Percentiles rank a stretch among this genome's conserved stretches.
Conservation (phyloP, 2,329 filamentous ascomycete species). For the Thermothelomyces thermophilus region DNA sequence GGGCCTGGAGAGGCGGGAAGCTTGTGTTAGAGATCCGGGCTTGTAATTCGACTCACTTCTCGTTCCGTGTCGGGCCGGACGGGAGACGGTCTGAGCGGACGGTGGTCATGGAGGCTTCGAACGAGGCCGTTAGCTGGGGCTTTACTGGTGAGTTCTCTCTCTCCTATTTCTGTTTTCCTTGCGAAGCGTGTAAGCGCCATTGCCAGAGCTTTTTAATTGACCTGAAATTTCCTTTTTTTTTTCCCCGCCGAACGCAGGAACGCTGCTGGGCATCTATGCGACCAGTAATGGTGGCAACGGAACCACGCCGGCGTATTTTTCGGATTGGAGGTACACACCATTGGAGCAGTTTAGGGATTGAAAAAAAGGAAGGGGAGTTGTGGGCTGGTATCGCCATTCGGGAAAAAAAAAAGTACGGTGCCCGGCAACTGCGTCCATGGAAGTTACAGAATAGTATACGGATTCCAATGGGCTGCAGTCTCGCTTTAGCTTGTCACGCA, state of each 20-base stretch:
- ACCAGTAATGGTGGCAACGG: slow-evolving; percentile 45
- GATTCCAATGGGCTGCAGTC: no score
- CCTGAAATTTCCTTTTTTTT: neutral
- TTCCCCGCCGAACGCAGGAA: slow-evolving; percentile 32
- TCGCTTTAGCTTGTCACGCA: no score
- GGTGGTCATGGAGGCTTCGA: slow-evolving; percentile 30
- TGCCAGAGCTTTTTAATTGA: no score
- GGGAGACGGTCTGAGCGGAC: slow-evolving; percentile 28
- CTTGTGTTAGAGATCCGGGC: slow-evolving; percentile 39
- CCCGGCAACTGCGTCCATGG: no score
- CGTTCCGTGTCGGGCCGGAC: slow-evolving; percentile 33
- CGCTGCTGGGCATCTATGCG: slow-evolving; percentile 45
- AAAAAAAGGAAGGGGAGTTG: neutral
- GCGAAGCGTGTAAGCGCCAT: no score
- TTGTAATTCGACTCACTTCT: slow-evolving; percentile 40
- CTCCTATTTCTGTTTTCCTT: neutral
- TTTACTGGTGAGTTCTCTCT: slow-evolving; percentile 33
- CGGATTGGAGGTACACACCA: slow-evolving; percentile 40
- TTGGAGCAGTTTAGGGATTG: slow-evolving; percentile 33
- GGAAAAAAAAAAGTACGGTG: no score
- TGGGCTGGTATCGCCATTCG: no score
- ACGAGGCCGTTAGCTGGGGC: slow-evolving; percentile 35
- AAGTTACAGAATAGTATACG: no score
- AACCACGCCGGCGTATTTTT: slow-evolving; percentile 40
- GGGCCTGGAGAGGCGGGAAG: slow-evolving; percentile 27